Percentiles rank a stretch among this genome's conserved stretches.
Evolutionary conservation across 305 asterid species (phyloP).

Genomic region (Fraxinus paxiana): DNA sequence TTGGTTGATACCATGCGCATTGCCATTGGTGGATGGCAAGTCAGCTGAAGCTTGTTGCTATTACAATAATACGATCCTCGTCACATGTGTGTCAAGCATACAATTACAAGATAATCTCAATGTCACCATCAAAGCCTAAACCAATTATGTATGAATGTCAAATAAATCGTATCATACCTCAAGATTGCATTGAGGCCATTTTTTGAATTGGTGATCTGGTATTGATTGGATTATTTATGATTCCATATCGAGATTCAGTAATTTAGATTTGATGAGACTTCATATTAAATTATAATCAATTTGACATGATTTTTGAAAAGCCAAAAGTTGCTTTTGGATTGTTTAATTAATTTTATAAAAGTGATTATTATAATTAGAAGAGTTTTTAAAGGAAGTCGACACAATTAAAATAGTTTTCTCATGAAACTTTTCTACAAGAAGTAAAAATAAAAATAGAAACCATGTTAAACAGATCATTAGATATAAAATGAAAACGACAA

Average conservation of each 20-base stretch:
- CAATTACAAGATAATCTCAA: constrained; percentile 21
- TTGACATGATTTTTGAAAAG: too few species aligned
- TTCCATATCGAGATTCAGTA: neutral
- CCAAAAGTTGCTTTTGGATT: neutral
- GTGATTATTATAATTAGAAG: too few species aligned
- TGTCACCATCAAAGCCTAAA: constrained; percentile 17
- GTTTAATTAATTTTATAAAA: too few species aligned
- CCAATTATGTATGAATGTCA: neutral
- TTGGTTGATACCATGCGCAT: neutral
- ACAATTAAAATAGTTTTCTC: too few species aligned
- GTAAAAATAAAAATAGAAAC: neutral
- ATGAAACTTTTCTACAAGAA: too few species aligned
- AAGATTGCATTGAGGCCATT: neutral
- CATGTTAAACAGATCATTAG: neutral
- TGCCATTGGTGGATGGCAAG: neutral
- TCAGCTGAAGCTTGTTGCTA: constrained; percentile 13
- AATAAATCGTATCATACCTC: neutral
- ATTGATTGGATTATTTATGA: neutral
- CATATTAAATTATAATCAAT: neutral
- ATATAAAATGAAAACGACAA: neutral
- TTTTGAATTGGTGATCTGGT: neutral
- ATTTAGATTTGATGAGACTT: neutral
- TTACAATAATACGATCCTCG: constrained; percentile 15
- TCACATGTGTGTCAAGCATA: constrained; percentile 22
- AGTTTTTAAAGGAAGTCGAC: too few species aligned